Conservation (phyloP, 805 yeast genomes). For the Candida vaughaniae region DNA sequence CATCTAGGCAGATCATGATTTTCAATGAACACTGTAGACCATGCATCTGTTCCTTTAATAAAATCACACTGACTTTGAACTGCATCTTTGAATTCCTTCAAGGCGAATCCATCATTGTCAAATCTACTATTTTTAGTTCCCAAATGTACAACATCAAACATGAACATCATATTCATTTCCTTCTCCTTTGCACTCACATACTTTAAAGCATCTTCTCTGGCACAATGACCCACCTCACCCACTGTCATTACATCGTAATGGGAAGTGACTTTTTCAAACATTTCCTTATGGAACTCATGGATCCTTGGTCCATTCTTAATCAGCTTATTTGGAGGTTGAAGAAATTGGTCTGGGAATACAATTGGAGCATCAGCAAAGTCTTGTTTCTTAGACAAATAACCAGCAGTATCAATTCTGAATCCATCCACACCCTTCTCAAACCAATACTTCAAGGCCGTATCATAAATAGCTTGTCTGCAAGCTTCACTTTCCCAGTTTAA, state of each 20-base stretch:
- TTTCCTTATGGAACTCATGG: slow-evolving; percentile 57
- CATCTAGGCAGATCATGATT: slow-evolving; percentile 61
- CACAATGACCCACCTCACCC: slow-evolving; percentile 52
- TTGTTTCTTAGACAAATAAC: slow-evolving; percentile 49
- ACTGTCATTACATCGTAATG: slow-evolving; percentile 56
- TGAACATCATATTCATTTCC: slow-evolving; percentile 38
- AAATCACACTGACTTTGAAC: slow-evolving; percentile 33
- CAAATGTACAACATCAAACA: slow-evolving; percentile 32
- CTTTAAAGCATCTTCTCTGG: slow-evolving; percentile 41
- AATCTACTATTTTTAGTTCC: slow-evolving; percentile 38
- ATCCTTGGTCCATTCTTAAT: slow-evolving; percentile 52
- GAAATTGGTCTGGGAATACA: slow-evolving; percentile 35
- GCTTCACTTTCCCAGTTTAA: slow-evolving; percentile 59
- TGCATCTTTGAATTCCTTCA: slow-evolving; percentile 43
- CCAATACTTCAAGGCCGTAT: slow-evolving; percentile 53
- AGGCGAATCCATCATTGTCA: slow-evolving; percentile 28
- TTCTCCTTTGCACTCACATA: slow-evolving; percentile 40
- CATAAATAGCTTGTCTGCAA: slow-evolving; percentile 38
- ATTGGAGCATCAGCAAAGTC: slow-evolving; percentile 50
- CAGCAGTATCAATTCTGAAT: slow-evolving; percentile 58
- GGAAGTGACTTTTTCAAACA: slow-evolving; percentile 41
- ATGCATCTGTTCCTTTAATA: slow-evolving; percentile 51
- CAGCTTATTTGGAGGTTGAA: slow-evolving; percentile 35
- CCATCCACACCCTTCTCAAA: slow-evolving; percentile 57
- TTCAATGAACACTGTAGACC: slow-evolving; percentile 56